Conservation (phyloP, 257 asterid genomes). For the Salvia hispanica region DNA sequence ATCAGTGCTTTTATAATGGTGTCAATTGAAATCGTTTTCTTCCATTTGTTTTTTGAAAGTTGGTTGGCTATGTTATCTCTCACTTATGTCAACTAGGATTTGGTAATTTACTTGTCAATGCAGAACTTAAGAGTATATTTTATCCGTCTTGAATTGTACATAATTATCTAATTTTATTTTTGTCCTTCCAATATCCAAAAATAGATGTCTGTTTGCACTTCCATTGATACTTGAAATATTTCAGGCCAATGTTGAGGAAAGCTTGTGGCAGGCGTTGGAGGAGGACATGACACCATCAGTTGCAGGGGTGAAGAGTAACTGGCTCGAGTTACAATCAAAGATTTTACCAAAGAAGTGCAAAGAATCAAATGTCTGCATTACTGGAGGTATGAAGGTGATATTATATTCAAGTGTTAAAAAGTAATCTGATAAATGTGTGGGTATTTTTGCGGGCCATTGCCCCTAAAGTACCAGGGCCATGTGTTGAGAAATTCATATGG, state of each 20-base stretch:
- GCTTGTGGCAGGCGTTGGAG: constrained; percentile 76
- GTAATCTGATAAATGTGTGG: constrained; percentile 1
- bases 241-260: constrained; percentile 74
- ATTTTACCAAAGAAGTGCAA: constrained; percentile 60
- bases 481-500: constrained; percentile 18
- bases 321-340: constrained; percentile 83
- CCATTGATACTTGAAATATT: constrained; percentile 28
- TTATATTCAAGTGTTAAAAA: no score
- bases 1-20: constrained; percentile 3
- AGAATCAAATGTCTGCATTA: constrained; percentile 87
- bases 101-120: no score
- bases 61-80: no score
- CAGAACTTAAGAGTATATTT: constrained; percentile 17
- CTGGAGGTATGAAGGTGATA: constrained; percentile 88
- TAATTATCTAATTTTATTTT: constrained; percentile 15
- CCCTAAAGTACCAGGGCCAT: constrained; percentile 3
- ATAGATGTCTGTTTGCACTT: constrained; percentile 20
- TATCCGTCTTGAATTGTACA: constrained; percentile 13
- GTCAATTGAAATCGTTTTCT: constrained; percentile 8
- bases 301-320: constrained; percentile 68
- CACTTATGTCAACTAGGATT: no score
- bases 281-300: constrained; percentile 77
- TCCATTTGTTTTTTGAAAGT: constrained; percentile 26
- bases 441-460: constrained; percentile 18
- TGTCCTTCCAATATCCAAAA: constrained; percentile 4